Base-by-base conservation (phyloP, 2,329 filamentous ascomycete genomes). In the Neospermospora avenae region DNA sequence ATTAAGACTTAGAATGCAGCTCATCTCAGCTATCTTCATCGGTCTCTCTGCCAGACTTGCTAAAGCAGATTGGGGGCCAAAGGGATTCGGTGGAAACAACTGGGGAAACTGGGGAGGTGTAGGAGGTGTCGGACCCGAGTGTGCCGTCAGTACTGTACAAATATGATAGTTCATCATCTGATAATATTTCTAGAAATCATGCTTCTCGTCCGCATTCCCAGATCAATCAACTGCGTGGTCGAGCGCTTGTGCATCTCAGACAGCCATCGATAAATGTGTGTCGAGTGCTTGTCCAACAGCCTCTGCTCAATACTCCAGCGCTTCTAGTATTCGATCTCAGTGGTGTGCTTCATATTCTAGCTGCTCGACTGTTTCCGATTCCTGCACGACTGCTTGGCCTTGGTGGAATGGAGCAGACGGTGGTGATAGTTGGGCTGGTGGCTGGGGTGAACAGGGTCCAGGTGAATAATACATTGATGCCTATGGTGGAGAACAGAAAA, bases 311-410 rank as follows among this genome's bases (percentile, higher is more conserved):
- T 52, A 54, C n/a, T 22, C 57, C 5, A 46, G 48, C 28, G 57
- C 51, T 22, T 55, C 57, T n/a, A 48, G 51, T 10, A 31, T 54
- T 1, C 35, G 44, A 24, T 56, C 58, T 28, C 22, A 45, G 8
- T 55, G 54, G 44, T 60, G 58, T 20, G 52, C 58, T 18, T 39
- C 44, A 8, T 56, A 44, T 25, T 51, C 52, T 8, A 60, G 58
- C 45, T 60, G 58, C 37, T 60, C 58, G 13, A 41, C 58, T 22
- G 42, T 25, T 11, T 25, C 42, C 13, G 51, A 54, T 31, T 42
- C 42, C 6, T 59, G 57, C 22, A 59, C 57, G 1, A 46, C 39
- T 13, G 53, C 46, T 14, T 60, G 54, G 35, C 49, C 49, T 18
- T 60, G 52, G 57, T 55, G 49, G 49, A 49, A 49, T n/a, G 49